Base-by-base conservation (phyloP, 1,284 basidiomycete species). In the Ganoderma lucidum region DNA sequence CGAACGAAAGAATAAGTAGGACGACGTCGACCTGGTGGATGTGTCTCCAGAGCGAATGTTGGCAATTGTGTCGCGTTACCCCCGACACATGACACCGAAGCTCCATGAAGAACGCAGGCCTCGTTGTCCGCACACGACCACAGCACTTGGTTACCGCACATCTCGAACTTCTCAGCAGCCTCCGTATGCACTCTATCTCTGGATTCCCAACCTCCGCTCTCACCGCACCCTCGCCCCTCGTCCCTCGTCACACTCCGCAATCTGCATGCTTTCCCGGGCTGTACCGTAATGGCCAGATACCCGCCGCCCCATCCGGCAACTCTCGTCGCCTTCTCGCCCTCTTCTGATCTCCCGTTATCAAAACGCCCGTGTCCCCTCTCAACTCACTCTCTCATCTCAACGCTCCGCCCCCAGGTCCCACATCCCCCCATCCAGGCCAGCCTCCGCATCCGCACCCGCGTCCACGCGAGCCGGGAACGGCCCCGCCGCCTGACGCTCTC, bases 111-210 rank as follows among this genome's bases (percentile, higher is more conserved):
- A 37, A 30, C 15, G 51, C 39, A 48, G 37, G 42, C 69, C 70
- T 66, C 69, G 63, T 70, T 70, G 65, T 70, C 61, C 64, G 48
- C 66, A 59, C 70, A 58, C 70, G 66, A 58, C 65, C 63, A 60
- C 58, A 66, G 68, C 68, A 62, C 62, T 41, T 64, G 44, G 53
- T 55, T 42, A 68, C 67, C 56, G 53, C 60, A 45, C 56, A 41
- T 53, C 58, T 60, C 12, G 28, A 32, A 17, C 32, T 48, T 45
- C 64, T 64, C 63, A 41, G 19, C 37, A 37, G 35, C 35, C 55
- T 19, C 55, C 17, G 30, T 56, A 56, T 56, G 32, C n/a, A 59
- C 17, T 37, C 32, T 56, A 35, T 56, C 53, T 35, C 35, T 5
- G 35, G 35, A 3, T 51, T n/a, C n/a, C 48, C 48, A 4, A 19